phyloP scores from a whole-genome alignment of 805 yeast genomes.

The Ascoidea asiatica region DNA sequence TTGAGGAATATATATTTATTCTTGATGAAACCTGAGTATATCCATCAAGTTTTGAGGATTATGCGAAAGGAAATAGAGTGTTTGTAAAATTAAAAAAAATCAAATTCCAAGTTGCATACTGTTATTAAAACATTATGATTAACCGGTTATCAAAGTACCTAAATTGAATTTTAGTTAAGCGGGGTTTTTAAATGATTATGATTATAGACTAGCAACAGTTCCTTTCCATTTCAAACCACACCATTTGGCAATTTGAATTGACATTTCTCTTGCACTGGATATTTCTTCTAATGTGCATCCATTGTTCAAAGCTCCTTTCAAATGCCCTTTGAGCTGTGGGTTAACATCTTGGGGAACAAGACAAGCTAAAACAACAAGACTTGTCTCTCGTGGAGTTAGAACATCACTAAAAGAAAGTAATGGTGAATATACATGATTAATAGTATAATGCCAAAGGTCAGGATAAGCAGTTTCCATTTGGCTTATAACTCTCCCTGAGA shows the following conservation, averaged over 20 bases:
- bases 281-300: constrained; percentile 61
- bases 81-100: no score
- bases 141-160: no score
- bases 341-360: constrained; percentile 88
- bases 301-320: constrained; percentile 70
- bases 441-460: constrained; percentile 65
- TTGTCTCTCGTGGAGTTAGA: constrained; percentile 54
- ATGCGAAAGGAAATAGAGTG: no score
- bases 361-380: constrained; percentile 63
- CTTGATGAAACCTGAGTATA: no score
- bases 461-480: constrained; percentile 73
- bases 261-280: constrained; percentile 42
- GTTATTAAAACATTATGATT: no score
- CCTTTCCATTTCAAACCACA: constrained; percentile 54
- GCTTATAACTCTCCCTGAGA: constrained; percentile 48
- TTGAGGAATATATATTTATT: no score
- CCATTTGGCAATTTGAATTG: constrained; percentile 58
- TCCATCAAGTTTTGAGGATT: no score
- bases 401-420: constrained; percentile 56
- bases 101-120: no score
- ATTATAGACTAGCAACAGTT: constrained; percentile 23
- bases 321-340: constrained; percentile 85
- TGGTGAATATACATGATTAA: constrained; percentile 66
- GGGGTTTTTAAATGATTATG: no score
- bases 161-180: no score